These are phyloP conservation scores for Schoenoplectus tabernaemontani DNA, from an alignment of 202 grass and related monocot genomes.

Conservation along the genomic window DNA sequence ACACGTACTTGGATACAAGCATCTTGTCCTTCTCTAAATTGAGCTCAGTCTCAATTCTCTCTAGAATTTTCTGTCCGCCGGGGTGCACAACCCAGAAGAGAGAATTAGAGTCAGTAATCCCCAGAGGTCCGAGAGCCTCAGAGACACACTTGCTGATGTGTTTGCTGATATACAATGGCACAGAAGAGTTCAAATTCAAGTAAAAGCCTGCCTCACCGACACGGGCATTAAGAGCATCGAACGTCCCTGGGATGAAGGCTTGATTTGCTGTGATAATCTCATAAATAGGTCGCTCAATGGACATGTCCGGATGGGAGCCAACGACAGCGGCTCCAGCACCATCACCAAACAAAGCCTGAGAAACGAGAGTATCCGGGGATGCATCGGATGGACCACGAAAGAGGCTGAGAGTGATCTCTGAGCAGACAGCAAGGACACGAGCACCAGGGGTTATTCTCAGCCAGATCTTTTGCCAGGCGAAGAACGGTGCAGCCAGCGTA, in stretches of 20 bases:
- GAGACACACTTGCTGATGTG: background rate
- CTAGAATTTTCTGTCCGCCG: constrained; percentile 24
- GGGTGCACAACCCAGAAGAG: constrained; percentile 37
- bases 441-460: background rate
- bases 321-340: constrained; percentile 5
- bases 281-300: constrained; percentile 2
- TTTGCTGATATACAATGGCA: background rate
- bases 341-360: background rate
- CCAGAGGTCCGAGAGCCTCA: constrained; percentile 4
- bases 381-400: constrained; percentile 8
- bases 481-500: background rate
- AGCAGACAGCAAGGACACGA: constrained; percentile 19
- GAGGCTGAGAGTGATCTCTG: background rate
- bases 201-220: background rate
- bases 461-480: background rate
- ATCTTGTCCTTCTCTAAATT: constrained; percentile 16
- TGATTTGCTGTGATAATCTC: background rate
- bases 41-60: constrained; percentile 12
- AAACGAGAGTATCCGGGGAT: background rate
- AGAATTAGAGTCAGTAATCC: constrained; percentile 20
- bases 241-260: constrained; percentile 1
- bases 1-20: constrained; percentile 1
- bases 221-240: background rate
- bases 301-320: background rate
- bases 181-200: background rate